Evolutionary conservation across 192 early-diverging fungal species (phyloP), one percentile per base, ranked within the genome.

Genomic region (Pilaira anomala): DNA sequence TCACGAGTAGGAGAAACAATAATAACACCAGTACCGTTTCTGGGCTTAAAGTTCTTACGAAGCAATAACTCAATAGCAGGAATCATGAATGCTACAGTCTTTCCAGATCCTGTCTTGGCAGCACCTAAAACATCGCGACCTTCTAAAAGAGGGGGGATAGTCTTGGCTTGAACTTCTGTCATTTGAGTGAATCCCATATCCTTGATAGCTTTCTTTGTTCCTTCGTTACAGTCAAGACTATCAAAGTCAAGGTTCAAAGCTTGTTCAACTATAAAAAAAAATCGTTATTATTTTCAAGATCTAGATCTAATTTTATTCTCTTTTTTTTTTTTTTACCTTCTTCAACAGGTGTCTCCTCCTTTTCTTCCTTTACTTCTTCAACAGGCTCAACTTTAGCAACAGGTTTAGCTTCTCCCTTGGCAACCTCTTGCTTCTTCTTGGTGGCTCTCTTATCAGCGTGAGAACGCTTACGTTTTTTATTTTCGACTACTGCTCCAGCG

Each of bases 1-100:
- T 99, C 97, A 71, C 97, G 91, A 45, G 97, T 99, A 33, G 97
- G 97, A 6, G 97, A 92, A 48, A 99, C 95, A 60, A 99, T 86
- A 49, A 99, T 80, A 18, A 92, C 88, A 48, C 96, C 96, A 1
- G 97, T 97, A 60, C 88, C 94, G 65, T 95, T 99, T 68, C 95
- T 87, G 36, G 96, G 91, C 83, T 97, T 99, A 75, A 98, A 99
- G 76, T 92, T 89, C 30, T 96, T 78, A 62, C 83, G 90, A 66
- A 83, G 80, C 12, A 98, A 80, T 65, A 96, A 73, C 68, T 98
- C 96, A 26, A 99, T 77, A 7, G 93, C 91, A 39, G 97, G 97
- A 50, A 99, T 88, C 68, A 99, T 75, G 76, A 99, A 99, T n/a
- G 97, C 90, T 51, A 98, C 83, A 8, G 97, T 99, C 76, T 97